phyloP scores from a whole-genome alignment of 495 filamentous ascomycete genomes.

The Clohesyomyces aquaticus region DNA sequence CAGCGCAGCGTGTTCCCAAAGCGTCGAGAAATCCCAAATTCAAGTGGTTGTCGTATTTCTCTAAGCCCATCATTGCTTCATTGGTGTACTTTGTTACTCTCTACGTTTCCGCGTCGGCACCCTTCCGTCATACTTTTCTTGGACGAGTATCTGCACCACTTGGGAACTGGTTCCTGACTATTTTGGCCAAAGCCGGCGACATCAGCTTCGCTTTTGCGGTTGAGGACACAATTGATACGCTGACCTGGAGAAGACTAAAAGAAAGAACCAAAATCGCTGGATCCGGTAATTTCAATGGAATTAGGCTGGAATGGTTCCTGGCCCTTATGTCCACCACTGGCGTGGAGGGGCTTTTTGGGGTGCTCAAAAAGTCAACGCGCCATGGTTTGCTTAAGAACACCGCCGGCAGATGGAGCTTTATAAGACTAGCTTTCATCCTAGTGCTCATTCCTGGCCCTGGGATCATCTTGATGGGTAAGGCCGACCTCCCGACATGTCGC shows the following conservation, averaged over 20 bases:
- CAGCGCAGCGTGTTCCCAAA: neutral
- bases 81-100: slow-evolving; percentile 23
- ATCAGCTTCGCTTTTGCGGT: slow-evolving; percentile 27
- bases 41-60: neutral
- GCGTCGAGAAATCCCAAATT: neutral
- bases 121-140: slow-evolving; percentile 11
- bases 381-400: neutral
- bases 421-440: slow-evolving; percentile 15
- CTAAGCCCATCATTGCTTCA: slow-evolving; percentile 14
- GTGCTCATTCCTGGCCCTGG: slow-evolving; percentile 27
- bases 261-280: neutral
- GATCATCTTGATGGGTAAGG: slow-evolving; percentile 25
- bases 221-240: slow-evolving; percentile 14
- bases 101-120: slow-evolving; percentile 5
- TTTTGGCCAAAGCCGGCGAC: slow-evolving; percentile 26
- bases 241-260: slow-evolving; percentile 19
- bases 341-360: slow-evolving; percentile 10
- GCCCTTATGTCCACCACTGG: slow-evolving; percentile 20
- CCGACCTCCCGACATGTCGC: too few relatives aligned
- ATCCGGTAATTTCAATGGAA: neutral
- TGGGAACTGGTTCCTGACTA: slow-evolving; percentile 20
- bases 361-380: neutral
- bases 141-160: slow-evolving; percentile 1
- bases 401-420: slow-evolving; percentile 6
- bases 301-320: slow-evolving; percentile 20